A percentile compares a stretch with the other conserved stretches of the same genome.
Conservation (phyloP, 177 flowering plant genomes). For the Vitis hybrid region DNA sequence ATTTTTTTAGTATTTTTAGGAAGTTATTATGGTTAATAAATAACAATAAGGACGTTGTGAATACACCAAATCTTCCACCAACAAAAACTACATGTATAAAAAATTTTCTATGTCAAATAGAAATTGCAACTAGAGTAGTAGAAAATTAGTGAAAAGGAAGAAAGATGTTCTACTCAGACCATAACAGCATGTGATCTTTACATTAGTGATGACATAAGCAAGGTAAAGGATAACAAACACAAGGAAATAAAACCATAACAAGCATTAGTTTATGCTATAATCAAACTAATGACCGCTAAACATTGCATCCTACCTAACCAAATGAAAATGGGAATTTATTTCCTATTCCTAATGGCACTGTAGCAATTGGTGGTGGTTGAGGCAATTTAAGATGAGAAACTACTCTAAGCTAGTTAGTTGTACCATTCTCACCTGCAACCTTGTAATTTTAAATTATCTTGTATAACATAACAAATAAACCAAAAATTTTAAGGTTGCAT, state of each 20-base stretch:
- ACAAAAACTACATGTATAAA: background rate
- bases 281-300: background rate
- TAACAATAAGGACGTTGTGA: background rate
- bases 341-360: slow-evolving; percentile 92
- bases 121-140: background rate
- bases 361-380: slow-evolving; percentile 83
- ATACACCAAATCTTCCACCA: background rate
- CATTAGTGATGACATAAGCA: background rate
- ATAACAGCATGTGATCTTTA: background rate
- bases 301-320: slow-evolving; percentile 71
- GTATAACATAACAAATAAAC: background rate
- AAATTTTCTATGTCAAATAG: too few species aligned
- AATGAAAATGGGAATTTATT: slow-evolving; percentile 89
- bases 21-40: background rate
- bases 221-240: background rate
- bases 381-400: slow-evolving; percentile 78
- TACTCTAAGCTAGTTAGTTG: slow-evolving; percentile 90
- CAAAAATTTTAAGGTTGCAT: background rate
- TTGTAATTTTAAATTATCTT: slow-evolving; percentile 18
- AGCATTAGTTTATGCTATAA: background rate
- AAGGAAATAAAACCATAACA: background rate
- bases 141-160: background rate
- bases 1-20: background rate
- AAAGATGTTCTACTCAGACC: background rate
- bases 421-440: slow-evolving; percentile 98